Base-by-base conservation (phyloP, 2,329 filamentous ascomycete genomes). In the Knufia petricola region DNA sequence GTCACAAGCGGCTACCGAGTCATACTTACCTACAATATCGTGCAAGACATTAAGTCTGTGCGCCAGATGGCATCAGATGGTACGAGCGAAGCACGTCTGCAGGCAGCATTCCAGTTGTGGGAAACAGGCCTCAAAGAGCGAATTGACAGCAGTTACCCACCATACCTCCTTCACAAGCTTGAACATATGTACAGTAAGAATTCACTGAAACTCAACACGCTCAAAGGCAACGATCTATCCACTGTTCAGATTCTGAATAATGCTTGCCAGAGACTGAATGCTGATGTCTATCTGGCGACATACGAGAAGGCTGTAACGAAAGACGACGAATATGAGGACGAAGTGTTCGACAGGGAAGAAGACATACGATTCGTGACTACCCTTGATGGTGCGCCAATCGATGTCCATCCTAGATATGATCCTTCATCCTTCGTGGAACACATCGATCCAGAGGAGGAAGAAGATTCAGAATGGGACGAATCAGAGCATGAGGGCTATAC, bases 1-100 rank as follows among this genome's bases (percentile, higher is more conserved):
- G 64, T 78, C 2, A 65, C 53, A 0, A 67, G 66, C 0, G 75
- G 76, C 2, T 69, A 72, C 55, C 70, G 73, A 2, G 66, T 72
- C 48, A 73, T 75, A 8, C 53, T 79, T 9, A 74, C 69, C 0
- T 80, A 76, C 60, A 77, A 78, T 55, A 66, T 79, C 3, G 56
- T 73, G 4, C 32, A 36, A 36, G 15, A 36, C 15, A 4, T 6
- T 6, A n/a, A n/a, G 7, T 36, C 15, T 36, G 7, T 17, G 6
- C 32, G 6, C 13, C 32, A 36, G 15, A 36, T n/a, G 7, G 32
- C 13, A 36, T 36, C 32, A 17, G 32, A 36, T n/a, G 32, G 32
- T 4, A n/a, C 7, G 6, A 36, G 32, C 32, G 32, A 36, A n/a
- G 32, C 32, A n/a, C 6, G 13, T 6, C 15, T 36, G 32, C 7